phyloP scores from a whole-genome alignment of 768 basidiomycete genomes.

The Lactarius indigo region DNA sequence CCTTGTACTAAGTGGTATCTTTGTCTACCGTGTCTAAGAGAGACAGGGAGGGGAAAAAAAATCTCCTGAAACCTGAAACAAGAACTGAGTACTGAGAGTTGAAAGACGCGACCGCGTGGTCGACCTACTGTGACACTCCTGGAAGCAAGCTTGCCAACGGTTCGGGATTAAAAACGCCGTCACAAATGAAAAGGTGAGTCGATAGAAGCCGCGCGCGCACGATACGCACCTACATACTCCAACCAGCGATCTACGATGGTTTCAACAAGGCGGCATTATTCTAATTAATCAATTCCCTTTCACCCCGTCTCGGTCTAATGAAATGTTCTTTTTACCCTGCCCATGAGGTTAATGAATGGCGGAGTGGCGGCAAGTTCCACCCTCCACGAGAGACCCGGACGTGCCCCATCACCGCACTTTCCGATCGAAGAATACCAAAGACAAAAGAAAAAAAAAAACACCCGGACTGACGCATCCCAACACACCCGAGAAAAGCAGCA shows the following conservation, averaged over 20 bases:
- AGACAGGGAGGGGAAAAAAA: background rate
- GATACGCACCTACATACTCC: background rate
- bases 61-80: background rate
- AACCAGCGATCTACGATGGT: background rate
- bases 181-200: background rate
- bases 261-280: background rate
- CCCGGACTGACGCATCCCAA: background rate
- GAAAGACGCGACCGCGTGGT: conserved; percentile 7
- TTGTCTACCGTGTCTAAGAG: background rate
- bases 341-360: background rate
- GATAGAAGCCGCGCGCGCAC: background rate
- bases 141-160: background rate
- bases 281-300: background rate
- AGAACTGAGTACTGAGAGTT: background rate
- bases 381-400: background rate
- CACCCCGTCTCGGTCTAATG: background rate
- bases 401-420: background rate
- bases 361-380: background rate
- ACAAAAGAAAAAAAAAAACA: background rate
- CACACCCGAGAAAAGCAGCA: background rate
- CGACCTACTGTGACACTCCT: background rate
- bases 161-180: background rate
- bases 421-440: background rate
- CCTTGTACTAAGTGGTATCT: background rate
- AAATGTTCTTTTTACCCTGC: background rate